Evolutionary conservation across 2,329 filamentous ascomycete species (phyloP).

Genomic region (Gliomastix tumulicola): DNA sequence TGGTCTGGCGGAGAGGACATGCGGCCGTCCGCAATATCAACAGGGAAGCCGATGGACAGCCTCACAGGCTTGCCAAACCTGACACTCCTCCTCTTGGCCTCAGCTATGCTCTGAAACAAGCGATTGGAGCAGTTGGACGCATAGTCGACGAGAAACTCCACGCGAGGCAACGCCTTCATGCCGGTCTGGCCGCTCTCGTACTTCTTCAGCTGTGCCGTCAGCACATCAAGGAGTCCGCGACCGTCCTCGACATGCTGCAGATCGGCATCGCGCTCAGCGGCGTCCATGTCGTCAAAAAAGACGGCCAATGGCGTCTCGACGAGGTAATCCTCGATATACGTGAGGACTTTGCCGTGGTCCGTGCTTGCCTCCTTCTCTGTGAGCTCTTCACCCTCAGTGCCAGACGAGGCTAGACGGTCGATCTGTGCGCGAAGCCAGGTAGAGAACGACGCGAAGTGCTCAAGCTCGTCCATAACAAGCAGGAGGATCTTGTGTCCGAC

Average conservation of each 20-base stretch:
- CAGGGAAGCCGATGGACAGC: constrained; percentile 34
- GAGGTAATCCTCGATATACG: constrained; percentile 70
- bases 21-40: constrained; percentile 46
- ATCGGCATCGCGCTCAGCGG: constrained; percentile 43
- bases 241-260: constrained; percentile 36
- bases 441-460: constrained; percentile 72
- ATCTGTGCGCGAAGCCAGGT: constrained; percentile 80
- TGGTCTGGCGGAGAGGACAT: too few species aligned
- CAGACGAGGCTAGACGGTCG: constrained; percentile 63
- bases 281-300: constrained; percentile 46
- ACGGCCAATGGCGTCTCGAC: constrained; percentile 56
- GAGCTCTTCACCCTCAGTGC: constrained; percentile 59
- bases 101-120: constrained; percentile 62
- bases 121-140: constrained; percentile 49
- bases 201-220: constrained; percentile 41
- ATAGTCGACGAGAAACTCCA: constrained; percentile 57
- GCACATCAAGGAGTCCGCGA: constrained; percentile 35
- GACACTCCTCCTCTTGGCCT: constrained; percentile 62
- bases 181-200: constrained; percentile 36
- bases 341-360: constrained; percentile 64
- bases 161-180: constrained; percentile 46
- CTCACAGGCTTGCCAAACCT: constrained; percentile 52
- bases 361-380: constrained; percentile 71
- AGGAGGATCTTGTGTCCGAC: constrained; percentile 67
- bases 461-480: constrained; percentile 67